Percentiles rank a stretch among this genome's conserved stretches.
Evolutionary conservation across 495 filamentous ascomycete genomes (phyloP).

Genomic region (Penicillium silybi): DNA sequence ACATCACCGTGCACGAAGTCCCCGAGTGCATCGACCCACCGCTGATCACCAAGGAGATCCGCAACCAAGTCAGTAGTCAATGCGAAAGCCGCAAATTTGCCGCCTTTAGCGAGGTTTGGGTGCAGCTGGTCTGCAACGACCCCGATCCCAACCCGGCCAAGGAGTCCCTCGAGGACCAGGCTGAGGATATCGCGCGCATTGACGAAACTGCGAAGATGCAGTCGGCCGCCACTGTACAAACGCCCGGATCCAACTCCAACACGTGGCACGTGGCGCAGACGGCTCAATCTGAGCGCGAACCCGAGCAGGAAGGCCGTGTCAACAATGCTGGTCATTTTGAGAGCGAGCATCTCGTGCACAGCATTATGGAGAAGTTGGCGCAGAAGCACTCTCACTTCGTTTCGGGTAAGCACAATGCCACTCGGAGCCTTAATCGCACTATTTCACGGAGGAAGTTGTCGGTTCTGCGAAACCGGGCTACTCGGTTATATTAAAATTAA

Average conservation of each 20-base stretch:
- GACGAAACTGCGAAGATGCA: constrained; percentile 8
- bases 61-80: constrained; percentile 23
- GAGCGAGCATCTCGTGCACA: constrained; percentile 18
- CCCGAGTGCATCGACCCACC: constrained; percentile 34
- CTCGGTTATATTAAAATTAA: constrained; percentile 9
- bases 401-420: constrained; percentile 16
- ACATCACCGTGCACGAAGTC: constrained; percentile 35
- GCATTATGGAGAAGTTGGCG: constrained; percentile 19
- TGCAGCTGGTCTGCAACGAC: constrained; percentile 28
- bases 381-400: constrained; percentile 13
- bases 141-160: too few relatives aligned
- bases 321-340: constrained; percentile 22
- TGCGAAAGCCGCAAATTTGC: constrained; percentile 24
- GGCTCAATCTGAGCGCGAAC: constrained; percentile 11
- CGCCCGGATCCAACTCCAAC: constrained; percentile 21
- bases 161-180: constrained; percentile 2
- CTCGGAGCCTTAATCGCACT: constrained; percentile 3
- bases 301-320: constrained; percentile 19
- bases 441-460: constrained; percentile 19
- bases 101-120: constrained; percentile 32
- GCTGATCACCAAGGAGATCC: constrained; percentile 23
- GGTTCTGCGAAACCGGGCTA: constrained; percentile 19
- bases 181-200: constrained; percentile 9
- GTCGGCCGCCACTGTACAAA: constrained; percentile 15
- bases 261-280: constrained; percentile 19